phyloP scores from a whole-genome alignment of 441 rosid species.

The Daphne laureola region DNA sequence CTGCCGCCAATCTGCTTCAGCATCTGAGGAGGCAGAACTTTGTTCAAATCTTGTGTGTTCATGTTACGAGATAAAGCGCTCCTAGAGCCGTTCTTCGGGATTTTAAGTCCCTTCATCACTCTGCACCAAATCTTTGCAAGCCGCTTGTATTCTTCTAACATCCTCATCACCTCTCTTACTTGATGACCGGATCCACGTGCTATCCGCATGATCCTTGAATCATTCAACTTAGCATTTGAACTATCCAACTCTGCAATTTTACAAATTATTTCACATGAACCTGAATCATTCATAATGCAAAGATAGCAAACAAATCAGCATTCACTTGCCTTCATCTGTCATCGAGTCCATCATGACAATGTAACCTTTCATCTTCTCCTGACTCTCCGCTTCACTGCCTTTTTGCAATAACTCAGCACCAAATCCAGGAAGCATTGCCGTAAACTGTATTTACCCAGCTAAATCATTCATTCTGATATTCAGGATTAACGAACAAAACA shows the following conservation, averaged over 20 bases:
- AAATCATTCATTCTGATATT: neutral
- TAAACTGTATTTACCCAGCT: neutral
- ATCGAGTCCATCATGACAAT: constrained; percentile 99
- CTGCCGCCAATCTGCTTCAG: constrained; percentile 85
- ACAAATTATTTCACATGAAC: neutral
- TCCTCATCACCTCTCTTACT: constrained; percentile 62
- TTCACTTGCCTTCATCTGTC: constrained; percentile 43
- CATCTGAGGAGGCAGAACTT: constrained; percentile 78
- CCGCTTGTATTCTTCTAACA: constrained; percentile 58
- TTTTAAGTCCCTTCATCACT: constrained; percentile 89
- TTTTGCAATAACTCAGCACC: constrained; percentile 82
- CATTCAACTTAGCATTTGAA: constrained; percentile 63
- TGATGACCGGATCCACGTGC: constrained; percentile 82
- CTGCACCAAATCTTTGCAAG: constrained; percentile 69
- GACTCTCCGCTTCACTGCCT: constrained; percentile 93
- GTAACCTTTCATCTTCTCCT: constrained; percentile 84
- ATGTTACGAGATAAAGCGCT: constrained; percentile 74
- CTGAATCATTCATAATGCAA: neutral
- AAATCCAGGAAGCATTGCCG: constrained; percentile 57
- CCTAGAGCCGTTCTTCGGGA: constrained; percentile 84
- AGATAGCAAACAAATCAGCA: neutral
- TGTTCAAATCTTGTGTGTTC: constrained; percentile 92
- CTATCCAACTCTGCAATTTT: constrained; percentile 86
- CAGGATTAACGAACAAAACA: too few relatives aligned
- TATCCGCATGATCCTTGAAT: constrained; percentile 62